Base-by-base conservation (phyloP, 1,284 basidiomycete genomes). In the Ceratobasidium sp. region DNA sequence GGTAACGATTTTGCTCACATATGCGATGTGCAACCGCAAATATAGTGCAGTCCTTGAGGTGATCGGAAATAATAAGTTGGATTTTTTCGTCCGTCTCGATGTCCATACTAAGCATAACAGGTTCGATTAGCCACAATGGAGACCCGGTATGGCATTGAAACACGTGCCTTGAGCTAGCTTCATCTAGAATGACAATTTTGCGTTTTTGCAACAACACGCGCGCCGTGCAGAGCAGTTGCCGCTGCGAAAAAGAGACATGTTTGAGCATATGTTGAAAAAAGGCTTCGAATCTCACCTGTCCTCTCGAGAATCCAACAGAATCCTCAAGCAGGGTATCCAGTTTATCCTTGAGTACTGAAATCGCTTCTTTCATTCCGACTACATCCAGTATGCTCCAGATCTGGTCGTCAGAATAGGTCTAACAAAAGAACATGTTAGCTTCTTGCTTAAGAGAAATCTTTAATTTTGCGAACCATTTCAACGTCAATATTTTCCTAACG, bases 141-240 rank as follows among this genome's bases (percentile, higher is more conserved):
- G 24, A 27, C 7, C 22, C 4, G 7, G 22, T n/a, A 2, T 47
- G 17, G 2, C 22, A 54, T 14, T 33, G 15, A 24, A 17, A 3
- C 14, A 31, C 14, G 33, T 15, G 22, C 60, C 60, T 63, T 24
- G 60, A 63, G 24, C 60, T 63, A 24, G 80, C 79, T 73, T 83
- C 81, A 73, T 82, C 82, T 15, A 83, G 78, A 3, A 82, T 74
- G 7, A 82, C 77, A 29, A 83, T 80, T 74, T 79, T 81, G 22
- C 79, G 74, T 63, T 80, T 78, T 51, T 78, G 76, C 22, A 84
- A 74, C 17, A 84, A 73, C 0, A 81, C 81, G 11, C 83, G 78
- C 1, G 82, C 82, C 29, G 83, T 69, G 62, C 82, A 80, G 8
- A 84, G 78, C 27, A 83, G 79, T 78, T 84, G 83, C 24, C 81